Percentiles rank a stretch among this genome's conserved stretches.
phyloP scores from a whole-genome alignment of 2,329 filamentous ascomycete species.

The Xylariaceae sp. region DNA sequence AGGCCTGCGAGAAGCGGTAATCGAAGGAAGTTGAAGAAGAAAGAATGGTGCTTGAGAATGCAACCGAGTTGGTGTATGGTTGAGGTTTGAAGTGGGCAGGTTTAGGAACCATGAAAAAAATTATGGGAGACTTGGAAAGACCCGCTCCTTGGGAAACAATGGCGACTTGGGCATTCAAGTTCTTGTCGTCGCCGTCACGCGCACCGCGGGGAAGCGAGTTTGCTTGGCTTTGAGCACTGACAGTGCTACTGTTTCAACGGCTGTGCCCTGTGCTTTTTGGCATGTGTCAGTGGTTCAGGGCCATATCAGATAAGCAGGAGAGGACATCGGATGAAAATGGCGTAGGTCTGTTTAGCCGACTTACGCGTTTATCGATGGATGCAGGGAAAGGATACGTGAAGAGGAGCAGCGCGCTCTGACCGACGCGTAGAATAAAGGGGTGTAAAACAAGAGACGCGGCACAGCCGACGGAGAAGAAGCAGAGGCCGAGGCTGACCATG shows the following conservation, averaged over 20 bases:
- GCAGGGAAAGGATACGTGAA: no score
- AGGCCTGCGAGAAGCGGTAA: neutral
- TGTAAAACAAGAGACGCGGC: neutral
- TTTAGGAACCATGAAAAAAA: neutral
- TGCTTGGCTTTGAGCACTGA: neutral
- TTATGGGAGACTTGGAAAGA: neutral
- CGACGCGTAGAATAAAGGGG: neutral
- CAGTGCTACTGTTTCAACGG: neutral
- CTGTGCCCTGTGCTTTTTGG: neutral
- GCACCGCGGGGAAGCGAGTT: neutral
- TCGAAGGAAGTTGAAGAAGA: neutral
- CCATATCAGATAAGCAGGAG: neutral
- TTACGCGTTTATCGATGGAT: neutral
- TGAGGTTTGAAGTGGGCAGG: neutral
- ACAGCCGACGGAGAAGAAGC: neutral
- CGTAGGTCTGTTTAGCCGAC: neutral
- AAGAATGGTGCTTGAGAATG: neutral
- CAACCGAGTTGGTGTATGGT: neutral
- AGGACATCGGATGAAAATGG: neutral
- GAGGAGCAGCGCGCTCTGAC: neutral
- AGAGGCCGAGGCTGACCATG: neutral
- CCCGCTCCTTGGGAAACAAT: neutral
- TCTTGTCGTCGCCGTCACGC: neutral
- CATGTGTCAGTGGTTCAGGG: neutral
- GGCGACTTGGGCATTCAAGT: neutral